A percentile compares a stretch with the other conserved stretches of the same genome.
These are phyloP conservation scores for Pinus taeda DNA, from an alignment of 75 land plant species.

Conservation along the genomic window DNA sequence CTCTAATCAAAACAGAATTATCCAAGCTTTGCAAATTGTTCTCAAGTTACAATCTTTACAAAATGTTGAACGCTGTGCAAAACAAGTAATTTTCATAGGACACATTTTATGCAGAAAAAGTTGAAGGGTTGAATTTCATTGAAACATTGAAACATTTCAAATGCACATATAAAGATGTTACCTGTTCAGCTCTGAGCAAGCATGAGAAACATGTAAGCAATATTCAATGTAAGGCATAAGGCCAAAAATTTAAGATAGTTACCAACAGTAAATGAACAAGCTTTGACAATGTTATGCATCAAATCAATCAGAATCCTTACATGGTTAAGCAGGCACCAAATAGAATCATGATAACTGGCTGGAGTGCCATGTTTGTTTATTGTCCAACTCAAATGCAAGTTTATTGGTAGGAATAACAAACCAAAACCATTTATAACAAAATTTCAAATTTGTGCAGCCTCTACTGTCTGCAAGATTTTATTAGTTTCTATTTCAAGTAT, in stretches of 20 bases:
- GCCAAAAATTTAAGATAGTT: not conserved
- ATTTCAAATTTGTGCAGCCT: not conserved
- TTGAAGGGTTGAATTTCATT: not conserved
- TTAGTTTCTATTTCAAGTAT: constrained; percentile 43
- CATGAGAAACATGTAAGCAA: not conserved
- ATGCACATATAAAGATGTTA: not conserved
- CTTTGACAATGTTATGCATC: not conserved
- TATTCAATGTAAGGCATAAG: not conserved
- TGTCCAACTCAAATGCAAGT: not conserved
- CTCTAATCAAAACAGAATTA: not conserved
- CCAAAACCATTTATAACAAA: not conserved
- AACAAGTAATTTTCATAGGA: not conserved
- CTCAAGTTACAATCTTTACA: not conserved
- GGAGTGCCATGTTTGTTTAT: not conserved
- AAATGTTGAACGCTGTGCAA: not conserved
- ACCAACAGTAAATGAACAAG: not conserved
- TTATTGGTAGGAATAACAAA: not conserved
- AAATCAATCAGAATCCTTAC: not conserved
- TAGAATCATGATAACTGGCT: not conserved
- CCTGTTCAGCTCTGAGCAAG: not conserved
- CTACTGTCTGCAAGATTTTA: not conserved
- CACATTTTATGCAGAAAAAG: not conserved
- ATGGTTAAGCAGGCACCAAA: not conserved
- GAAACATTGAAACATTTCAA: not conserved
- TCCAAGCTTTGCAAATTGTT: not conserved